Conservation (phyloP, 768 basidiomycete species). For the Candolleomyces aberdarensis region DNA sequence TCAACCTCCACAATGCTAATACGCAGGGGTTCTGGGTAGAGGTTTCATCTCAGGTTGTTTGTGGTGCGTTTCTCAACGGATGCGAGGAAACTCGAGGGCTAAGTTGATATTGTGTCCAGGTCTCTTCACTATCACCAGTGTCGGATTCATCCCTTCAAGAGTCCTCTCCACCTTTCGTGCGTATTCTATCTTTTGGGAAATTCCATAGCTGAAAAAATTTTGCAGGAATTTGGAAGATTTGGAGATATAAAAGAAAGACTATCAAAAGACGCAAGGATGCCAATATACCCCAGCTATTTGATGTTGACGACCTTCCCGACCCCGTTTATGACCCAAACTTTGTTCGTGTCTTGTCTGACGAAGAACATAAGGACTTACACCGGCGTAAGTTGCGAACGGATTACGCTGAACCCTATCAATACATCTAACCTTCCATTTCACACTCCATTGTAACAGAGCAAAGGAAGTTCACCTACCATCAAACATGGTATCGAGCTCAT, state of each 20-base stretch:
- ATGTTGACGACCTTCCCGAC: slow-evolving; percentile 80
- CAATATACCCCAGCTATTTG: slow-evolving; percentile 65
- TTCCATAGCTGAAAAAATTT: not conserved
- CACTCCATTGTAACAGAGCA: slow-evolving; percentile 45
- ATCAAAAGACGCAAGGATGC: slow-evolving; percentile 55
- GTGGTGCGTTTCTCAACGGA: slow-evolving; percentile 41
- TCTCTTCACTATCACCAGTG: slow-evolving; percentile 76
- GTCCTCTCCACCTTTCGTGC: slow-evolving; percentile 72
- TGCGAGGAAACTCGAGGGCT: not conserved
- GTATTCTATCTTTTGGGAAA: slow-evolving; percentile 15
- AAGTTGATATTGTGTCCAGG: slow-evolving; percentile 33
- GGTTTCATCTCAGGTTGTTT: slow-evolving; percentile 70
- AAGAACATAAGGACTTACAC: slow-evolving; percentile 62
- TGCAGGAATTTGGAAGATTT: slow-evolving; percentile 70
- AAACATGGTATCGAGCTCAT: slow-evolving; percentile 88
- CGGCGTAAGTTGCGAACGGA: slow-evolving; percentile 43
- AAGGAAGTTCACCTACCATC: slow-evolving; percentile 60
- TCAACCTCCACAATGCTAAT: slow-evolving; percentile 66
- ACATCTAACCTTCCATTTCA: not conserved
- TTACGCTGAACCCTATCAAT: not conserved
- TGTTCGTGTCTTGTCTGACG: slow-evolving; percentile 64
- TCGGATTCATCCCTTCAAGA: slow-evolving; percentile 77
- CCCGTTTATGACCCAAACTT: slow-evolving; percentile 69
- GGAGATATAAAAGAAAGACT: slow-evolving; percentile 65
- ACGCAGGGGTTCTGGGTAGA: slow-evolving; percentile 82